Evolutionary conservation across 2,329 filamentous ascomycete genomes (phyloP).

Genomic region (Pezizomycotina sp.): DNA sequence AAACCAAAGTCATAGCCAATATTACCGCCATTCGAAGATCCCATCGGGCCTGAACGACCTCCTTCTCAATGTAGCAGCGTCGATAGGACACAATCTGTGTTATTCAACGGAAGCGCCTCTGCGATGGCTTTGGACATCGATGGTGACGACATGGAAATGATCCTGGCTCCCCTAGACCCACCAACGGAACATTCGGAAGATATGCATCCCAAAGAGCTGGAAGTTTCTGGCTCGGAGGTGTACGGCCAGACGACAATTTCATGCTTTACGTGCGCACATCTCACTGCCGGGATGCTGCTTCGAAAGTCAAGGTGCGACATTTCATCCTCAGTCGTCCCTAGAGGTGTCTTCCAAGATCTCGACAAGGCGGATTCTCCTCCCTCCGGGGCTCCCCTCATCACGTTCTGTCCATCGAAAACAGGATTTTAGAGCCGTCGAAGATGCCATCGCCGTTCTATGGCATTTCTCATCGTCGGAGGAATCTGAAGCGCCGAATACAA

Average conservation of each 20-base stretch:
- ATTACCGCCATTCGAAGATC: conserved; percentile 17
- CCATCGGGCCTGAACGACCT: background rate
- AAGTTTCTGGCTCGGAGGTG: conserved; percentile 45
- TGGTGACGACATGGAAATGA: conserved; percentile 31
- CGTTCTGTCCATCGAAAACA: too few species aligned
- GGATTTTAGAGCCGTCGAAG: too few species aligned
- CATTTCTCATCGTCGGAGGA: too few species aligned
- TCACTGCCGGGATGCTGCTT: too few species aligned
- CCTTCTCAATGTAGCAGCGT: conserved; percentile 9
- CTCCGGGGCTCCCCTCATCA: too few species aligned
- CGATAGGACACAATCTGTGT: conserved; percentile 5
- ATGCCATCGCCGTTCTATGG: too few species aligned
- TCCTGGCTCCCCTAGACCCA: conserved; percentile 21
- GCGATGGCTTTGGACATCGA: conserved; percentile 33
- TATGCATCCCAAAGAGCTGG: conserved; percentile 30
- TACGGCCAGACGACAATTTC: conserved; percentile 49
- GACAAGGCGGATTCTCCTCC: too few species aligned
- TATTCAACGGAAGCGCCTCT: conserved; percentile 30
- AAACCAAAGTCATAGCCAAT: conserved; percentile 23
- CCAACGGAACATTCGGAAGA: conserved; percentile 6
- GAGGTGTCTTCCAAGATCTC: too few species aligned
- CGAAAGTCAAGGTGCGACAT: too few species aligned
- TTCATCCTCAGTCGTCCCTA: too few species aligned
- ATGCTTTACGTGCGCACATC: conserved; percentile 40
- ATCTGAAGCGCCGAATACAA: too few species aligned